Conservation (phyloP, 2,329 filamentous ascomycete species). For the Sarocladium kiliense region DNA sequence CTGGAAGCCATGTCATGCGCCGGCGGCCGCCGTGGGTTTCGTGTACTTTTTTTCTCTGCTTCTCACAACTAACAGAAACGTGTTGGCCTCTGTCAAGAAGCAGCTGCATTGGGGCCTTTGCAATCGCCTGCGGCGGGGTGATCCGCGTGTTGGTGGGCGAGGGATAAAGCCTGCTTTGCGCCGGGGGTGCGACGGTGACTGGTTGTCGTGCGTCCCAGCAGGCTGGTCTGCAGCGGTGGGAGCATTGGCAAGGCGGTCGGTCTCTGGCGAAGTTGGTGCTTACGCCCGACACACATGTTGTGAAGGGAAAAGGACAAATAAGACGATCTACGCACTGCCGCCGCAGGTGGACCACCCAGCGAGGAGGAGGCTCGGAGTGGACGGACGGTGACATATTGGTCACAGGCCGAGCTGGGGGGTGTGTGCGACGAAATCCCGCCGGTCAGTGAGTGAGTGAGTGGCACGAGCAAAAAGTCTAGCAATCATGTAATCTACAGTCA, state of each 20-base stretch:
- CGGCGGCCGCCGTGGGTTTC: neutral
- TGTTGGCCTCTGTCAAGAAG: too few relatives aligned
- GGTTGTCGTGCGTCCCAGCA: conserved; percentile 5
- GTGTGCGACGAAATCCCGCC: neutral
- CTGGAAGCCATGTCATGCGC: conserved; percentile 3
- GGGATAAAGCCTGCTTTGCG: neutral
- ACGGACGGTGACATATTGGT: neutral
- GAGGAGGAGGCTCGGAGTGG: neutral
- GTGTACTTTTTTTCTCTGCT: neutral
- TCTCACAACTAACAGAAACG: too few relatives aligned
- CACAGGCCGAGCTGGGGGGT: neutral
- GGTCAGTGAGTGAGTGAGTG: too few relatives aligned
- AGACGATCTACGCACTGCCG: neutral
- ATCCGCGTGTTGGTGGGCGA: neutral
- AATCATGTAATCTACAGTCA: neutral
- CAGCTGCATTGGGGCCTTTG: neutral
- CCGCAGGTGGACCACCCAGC: neutral
- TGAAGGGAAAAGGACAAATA: neutral
- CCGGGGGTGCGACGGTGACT: conserved; percentile 6
- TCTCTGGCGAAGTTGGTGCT: neutral
- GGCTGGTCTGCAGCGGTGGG: conserved; percentile 3
- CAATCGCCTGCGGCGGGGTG: too few relatives aligned
- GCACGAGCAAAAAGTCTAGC: neutral
- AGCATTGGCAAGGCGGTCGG: neutral
- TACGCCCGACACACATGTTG: neutral